phyloP scores from a whole-genome alignment of 768 basidiomycete genomes.

The Aureoboletus auriporus region DNA sequence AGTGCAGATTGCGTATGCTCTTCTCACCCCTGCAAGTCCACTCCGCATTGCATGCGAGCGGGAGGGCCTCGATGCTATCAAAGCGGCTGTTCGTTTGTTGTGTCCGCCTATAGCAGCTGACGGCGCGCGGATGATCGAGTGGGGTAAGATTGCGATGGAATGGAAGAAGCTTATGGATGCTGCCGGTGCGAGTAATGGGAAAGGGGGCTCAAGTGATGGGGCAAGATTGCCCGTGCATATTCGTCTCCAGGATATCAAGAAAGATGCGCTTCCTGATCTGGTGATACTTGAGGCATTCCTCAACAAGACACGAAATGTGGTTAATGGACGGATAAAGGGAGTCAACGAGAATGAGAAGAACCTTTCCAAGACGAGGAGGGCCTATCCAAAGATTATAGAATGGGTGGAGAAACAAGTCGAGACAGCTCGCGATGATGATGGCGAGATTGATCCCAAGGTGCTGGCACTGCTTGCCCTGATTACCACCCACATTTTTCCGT shows the following conservation, averaged over 20 bases:
- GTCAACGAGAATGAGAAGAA: constrained; percentile 16
- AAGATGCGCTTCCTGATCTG: constrained; percentile 1
- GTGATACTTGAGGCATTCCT: constrained; percentile 12
- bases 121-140: constrained; percentile 12
- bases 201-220: background rate
- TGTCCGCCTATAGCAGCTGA: constrained; percentile 4
- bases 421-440: background rate
- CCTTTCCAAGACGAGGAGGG: constrained; percentile 13
- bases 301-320: constrained; percentile 17
- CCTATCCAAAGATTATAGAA: constrained; percentile 12
- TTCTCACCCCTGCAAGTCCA: constrained; percentile 28
- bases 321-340: constrained; percentile 13
- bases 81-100: constrained; percentile 14
- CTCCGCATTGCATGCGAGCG: constrained; percentile 23
- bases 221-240: background rate
- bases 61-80: constrained; percentile 23
- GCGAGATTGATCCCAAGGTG: constrained; percentile 4
- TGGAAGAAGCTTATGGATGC: constrained; percentile 17
- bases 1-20: constrained; percentile 42
- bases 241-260: too few relatives aligned
- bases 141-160: constrained; percentile 17
- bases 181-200: background rate
- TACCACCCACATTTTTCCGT: too few relatives aligned
- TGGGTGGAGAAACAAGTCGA: constrained; percentile 11
- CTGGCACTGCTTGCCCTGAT: constrained; percentile 7